Conservation (phyloP, 176 grass and related monocot genomes). For the Canna indica region DNA sequence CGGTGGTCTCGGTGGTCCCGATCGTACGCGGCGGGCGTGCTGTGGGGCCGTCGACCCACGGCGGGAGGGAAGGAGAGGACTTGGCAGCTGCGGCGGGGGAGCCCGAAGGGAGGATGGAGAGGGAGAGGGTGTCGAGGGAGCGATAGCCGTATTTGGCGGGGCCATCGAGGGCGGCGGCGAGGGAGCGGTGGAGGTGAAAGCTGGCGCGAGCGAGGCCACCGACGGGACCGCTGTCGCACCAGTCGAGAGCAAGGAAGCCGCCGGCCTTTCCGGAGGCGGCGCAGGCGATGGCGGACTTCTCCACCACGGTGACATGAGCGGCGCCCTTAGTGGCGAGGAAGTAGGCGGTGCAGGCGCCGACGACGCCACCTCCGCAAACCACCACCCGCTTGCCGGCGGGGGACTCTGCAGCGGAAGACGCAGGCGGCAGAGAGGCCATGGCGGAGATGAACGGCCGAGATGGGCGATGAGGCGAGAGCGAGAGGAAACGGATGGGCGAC, state of each 20-base stretch:
- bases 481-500: neutral
- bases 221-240: conserved; percentile 65
- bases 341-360: conserved; percentile 74
- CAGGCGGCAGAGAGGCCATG: conserved; percentile 2
- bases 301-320: conserved; percentile 40
- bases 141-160: conserved; percentile 53
- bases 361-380: conserved; percentile 70
- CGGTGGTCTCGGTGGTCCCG: conserved; percentile 60
- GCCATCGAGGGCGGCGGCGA: conserved; percentile 46
- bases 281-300: conserved; percentile 63
- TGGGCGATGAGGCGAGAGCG: neutral
- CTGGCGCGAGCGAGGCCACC: conserved; percentile 53
- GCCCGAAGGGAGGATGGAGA: conserved; percentile 24
- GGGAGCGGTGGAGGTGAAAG: conserved; percentile 60
- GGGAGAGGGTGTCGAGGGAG: conserved; percentile 64
- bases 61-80: conserved; percentile 27
- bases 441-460: neutral
- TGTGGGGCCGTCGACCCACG: conserved; percentile 55
- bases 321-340: conserved; percentile 53
- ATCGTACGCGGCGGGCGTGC: conserved; percentile 38
- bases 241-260: conserved; percentile 86
- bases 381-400: conserved; percentile 39
- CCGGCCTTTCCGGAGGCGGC: conserved; percentile 83
- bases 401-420: conserved; percentile 1
- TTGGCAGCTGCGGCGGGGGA: neutral